A percentile compares a stretch with the other conserved stretches of the same genome.
These are phyloP conservation scores for Backusella westeae DNA, from an alignment of 192 early-diverging fungal genomes.

Conservation along the genomic window DNA sequence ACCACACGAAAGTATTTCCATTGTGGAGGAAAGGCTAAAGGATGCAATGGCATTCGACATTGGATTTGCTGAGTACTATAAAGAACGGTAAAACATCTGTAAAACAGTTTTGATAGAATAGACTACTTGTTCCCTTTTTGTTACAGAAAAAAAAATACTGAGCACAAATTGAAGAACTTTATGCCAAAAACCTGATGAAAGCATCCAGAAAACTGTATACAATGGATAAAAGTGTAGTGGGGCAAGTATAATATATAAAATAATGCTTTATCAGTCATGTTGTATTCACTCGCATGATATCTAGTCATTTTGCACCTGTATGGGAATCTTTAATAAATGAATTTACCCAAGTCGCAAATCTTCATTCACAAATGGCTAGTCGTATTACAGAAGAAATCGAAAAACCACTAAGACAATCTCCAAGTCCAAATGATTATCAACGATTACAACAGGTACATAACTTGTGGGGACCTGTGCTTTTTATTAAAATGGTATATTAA, in stretches of 20 bases:
- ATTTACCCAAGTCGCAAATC: constrained; percentile 26
- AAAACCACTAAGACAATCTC: constrained; percentile 20
- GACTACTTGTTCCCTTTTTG: neutral
- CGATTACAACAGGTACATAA: constrained; percentile 20
- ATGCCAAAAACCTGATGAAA: constrained; percentile 47
- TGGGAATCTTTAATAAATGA: constrained; percentile 33
- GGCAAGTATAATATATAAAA: constrained; percentile 11
- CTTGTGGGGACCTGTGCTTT: neutral
- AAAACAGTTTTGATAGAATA: neutral
- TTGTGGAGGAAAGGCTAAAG: constrained; percentile 44
- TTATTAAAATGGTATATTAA: neutral
- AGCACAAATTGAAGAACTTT: constrained; percentile 45
- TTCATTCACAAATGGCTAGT: constrained; percentile 36
- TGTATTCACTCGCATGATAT: neutral
- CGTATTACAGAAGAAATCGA: constrained; percentile 43
- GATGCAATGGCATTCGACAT: constrained; percentile 40
- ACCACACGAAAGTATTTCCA: constrained; percentile 49
- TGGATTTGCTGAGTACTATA: constrained; percentile 49
- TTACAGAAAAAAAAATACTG: constrained; percentile 11
- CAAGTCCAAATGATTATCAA: constrained; percentile 11
- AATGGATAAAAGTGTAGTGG: constrained; percentile 39
- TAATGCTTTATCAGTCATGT: no score
- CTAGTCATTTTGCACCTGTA: constrained; percentile 19
- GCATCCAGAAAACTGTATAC: constrained; percentile 44
- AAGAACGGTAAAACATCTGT: constrained; percentile 40